Evolutionary conservation across 768 basidiomycete species (phyloP).

Genomic region (Rhizopogon roseolus): DNA sequence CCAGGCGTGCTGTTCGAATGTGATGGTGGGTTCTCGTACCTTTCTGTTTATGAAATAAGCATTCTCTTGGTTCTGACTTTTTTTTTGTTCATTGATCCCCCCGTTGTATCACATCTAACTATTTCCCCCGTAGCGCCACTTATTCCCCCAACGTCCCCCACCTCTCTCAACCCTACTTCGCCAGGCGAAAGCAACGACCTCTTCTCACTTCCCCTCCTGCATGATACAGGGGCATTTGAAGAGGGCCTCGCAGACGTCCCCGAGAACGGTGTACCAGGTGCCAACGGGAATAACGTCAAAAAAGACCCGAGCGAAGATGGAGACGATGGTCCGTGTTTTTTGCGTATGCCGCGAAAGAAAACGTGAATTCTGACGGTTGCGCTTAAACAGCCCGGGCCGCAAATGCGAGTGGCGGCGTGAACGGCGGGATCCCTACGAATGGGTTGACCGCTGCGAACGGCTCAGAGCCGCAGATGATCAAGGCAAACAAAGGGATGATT

Average conservation of each 20-base stretch:
- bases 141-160: conserved; percentile 1
- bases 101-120: background rate
- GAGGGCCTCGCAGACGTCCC: conserved; percentile 24
- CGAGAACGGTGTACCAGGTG: conserved; percentile 13
- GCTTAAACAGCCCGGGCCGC: background rate
- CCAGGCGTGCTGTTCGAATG: conserved; percentile 81
- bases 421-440: conserved; percentile 13
- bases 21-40: conserved; percentile 25
- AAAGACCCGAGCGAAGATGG: conserved; percentile 26
- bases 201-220: background rate
- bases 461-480: conserved; percentile 49
- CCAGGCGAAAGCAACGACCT: conserved; percentile 1
- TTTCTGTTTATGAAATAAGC: no score
- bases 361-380: background rate
- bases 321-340: conserved; percentile 10
- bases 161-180: background rate
- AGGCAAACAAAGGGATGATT: conserved; percentile 96
- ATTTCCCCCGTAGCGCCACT: background rate
- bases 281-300: conserved; percentile 11
- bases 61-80: no score
- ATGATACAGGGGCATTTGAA: background rate
- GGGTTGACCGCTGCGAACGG: conserved; percentile 4
- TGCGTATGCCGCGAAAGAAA: background rate
- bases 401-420: conserved; percentile 11
- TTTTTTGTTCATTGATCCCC: background rate